Evolutionary conservation across 192 early-diverging fungal genomes (phyloP), one percentile per base, ranked within the genome.

Genomic region (Mortierella claussenii): DNA sequence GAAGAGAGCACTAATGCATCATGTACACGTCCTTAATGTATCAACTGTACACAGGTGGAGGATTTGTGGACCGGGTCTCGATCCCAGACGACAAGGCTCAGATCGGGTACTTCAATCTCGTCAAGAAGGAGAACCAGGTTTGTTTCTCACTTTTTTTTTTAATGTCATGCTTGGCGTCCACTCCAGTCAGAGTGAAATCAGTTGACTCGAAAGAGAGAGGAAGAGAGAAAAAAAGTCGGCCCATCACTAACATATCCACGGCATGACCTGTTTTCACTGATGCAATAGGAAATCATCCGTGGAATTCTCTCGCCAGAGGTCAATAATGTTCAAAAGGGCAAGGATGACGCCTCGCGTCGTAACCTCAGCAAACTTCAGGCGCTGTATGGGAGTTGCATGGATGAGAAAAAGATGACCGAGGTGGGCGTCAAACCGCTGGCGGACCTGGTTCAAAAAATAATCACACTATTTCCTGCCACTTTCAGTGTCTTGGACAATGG

Each of bases 21-120:
- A n/a, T n/a, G n/a, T n/a, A n/a, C n/a, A n/a, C n/a, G n/a, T n/a
- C n/a, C n/a, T n/a, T n/a, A n/a, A n/a, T n/a, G n/a, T n/a, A n/a
- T n/a, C n/a, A n/a, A n/a, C n/a, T n/a, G n/a, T n/a, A n/a, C n/a
- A n/a, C n/a, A 88, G 86, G 86, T 50, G 88, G 88, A n/a, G 86
- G 85, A 31, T 91, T 87, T 79, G 55, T 86, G 46, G 59, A 79
- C 37, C 65, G 62, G 13, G 55, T 87, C 30, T 50, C 80, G 4
- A 89, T 92, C 49, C 88, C 90, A 13, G 85, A 87, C 24, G 88
- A 89, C 65, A 82, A 88, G 68, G 67, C 87, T 1, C 46, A 61
- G 18, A 53, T 80, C 26, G 78, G 79, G 28, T 69, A 82, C 33
- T 87, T 88, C 44, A 56, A 71, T 43, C 55, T 62, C 1, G 34